A percentile compares a stretch with the other conserved stretches of the same genome.
Evolutionary conservation across 2,329 filamentous ascomycete genomes (phyloP).

Genomic region (Colletotrichum kahawae): DNA sequence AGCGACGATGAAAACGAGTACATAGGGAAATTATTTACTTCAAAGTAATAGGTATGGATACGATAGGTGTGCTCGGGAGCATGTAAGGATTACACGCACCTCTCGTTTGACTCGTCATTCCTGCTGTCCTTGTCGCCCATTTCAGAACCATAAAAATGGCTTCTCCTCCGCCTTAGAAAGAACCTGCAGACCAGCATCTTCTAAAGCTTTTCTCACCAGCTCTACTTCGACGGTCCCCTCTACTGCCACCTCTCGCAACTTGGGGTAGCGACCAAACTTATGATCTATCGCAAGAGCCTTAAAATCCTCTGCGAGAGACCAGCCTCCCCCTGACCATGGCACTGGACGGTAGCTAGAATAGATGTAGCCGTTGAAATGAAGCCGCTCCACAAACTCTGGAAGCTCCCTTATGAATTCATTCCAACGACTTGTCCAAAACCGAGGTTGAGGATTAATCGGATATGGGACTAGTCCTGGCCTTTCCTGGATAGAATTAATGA

Average conservation of each 20-base stretch:
- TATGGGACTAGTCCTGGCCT: neutral
- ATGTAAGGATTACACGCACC: neutral
- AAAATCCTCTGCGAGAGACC: neutral
- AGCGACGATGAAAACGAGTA: no score
- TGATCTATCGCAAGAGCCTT: neutral
- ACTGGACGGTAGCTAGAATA: no score
- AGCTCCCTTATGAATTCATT: neutral
- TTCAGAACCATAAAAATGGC: neutral
- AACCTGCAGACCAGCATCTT: fast-evolving
- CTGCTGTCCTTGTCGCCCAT: neutral
- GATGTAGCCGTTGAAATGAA: neutral
- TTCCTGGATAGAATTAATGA: neutral
- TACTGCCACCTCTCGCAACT: neutral
- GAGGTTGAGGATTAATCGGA: fast-evolving
- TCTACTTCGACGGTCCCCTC: fast-evolving
- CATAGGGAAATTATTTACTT: no score
- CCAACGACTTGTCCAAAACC: fast-evolving
- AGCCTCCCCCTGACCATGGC: no score
- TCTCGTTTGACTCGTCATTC: neutral
- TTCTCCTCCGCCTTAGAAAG: neutral
- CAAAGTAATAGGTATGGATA: no score
- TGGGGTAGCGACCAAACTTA: neutral
- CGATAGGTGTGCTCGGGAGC: neutral
- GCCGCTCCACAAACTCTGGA: neutral
- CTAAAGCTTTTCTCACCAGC: neutral